phyloP scores from a whole-genome alignment of 2,329 filamentous ascomycete genomes.

The Pseudopyricularia cyperi region DNA sequence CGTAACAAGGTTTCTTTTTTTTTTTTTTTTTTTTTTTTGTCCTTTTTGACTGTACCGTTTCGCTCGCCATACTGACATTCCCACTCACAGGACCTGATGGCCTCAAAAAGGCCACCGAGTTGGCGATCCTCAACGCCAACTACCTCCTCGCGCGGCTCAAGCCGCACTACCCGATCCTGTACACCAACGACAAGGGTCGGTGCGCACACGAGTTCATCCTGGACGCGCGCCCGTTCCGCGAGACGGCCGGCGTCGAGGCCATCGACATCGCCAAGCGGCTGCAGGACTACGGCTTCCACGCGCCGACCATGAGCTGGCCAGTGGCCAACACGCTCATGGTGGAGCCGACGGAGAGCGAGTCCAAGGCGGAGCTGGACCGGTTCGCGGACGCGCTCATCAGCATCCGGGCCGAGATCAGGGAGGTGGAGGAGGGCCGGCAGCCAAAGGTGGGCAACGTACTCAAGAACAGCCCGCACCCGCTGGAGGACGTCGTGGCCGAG shows the following conservation, averaged over 20 bases:
- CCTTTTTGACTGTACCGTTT: too few relatives aligned
- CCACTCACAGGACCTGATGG: conserved; percentile 42
- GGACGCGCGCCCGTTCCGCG: conserved; percentile 74
- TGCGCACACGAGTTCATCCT: conserved; percentile 98
- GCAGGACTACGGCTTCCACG: conserved; percentile 95
- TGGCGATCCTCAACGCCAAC: conserved; percentile 92
- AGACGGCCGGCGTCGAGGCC: conserved; percentile 71
- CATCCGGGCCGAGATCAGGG: conserved; percentile 74
- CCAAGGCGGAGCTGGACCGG: conserved; percentile 80
- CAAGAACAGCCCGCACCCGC: conserved; percentile 79
- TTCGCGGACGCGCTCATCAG: conserved; percentile 83
- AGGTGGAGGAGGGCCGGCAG: conserved; percentile 66
- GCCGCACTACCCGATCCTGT: conserved; percentile 81
- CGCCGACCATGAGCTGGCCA: conserved; percentile 94
- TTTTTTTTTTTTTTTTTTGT: background rate
- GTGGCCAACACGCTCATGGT: conserved; percentile 96
- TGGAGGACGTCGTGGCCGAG: conserved; percentile 61
- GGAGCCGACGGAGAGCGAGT: conserved; percentile 90
- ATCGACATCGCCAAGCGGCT: conserved; percentile 94
- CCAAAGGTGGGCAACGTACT: conserved; percentile 70
- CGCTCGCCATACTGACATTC: background rate
- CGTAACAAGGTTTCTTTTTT: background rate
- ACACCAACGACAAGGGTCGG: conserved; percentile 76
- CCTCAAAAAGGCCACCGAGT: conserved; percentile 78
- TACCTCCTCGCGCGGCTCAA: conserved; percentile 84